A percentile compares a stretch with the other conserved stretches of the same genome.
Evolutionary conservation across 495 filamentous ascomycete species (phyloP).

Genomic region (Letharia lupina): DNA sequence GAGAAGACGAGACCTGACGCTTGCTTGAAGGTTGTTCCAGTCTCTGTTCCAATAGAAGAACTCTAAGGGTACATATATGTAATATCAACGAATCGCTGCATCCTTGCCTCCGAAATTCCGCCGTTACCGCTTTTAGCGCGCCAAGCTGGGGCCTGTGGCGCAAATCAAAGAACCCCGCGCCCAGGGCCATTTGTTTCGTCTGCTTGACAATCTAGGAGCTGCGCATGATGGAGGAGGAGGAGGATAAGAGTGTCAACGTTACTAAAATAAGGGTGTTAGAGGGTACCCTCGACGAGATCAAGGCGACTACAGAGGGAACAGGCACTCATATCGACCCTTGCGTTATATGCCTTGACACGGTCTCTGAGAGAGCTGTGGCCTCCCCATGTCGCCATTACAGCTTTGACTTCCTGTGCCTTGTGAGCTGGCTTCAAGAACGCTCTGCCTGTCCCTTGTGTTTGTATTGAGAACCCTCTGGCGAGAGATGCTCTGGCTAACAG

Average conservation of each 20-base stretch:
- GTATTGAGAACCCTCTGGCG: conserved; percentile 17
- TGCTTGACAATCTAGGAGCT: neutral
- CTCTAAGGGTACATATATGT: too few relatives aligned
- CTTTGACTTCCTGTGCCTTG: conserved; percentile 78
- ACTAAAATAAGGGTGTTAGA: conserved; percentile 8
- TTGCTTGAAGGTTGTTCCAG: too few relatives aligned
- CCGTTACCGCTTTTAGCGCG: neutral
- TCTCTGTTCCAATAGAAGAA: too few relatives aligned
- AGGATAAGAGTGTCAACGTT: neutral
- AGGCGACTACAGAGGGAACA: neutral
- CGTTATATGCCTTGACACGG: conserved; percentile 61
- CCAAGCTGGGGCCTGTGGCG: neutral
- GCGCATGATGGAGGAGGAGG: conserved; percentile 18
- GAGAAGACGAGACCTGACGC: too few relatives aligned
- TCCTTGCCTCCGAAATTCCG: too few relatives aligned
- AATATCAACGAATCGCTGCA: too few relatives aligned
- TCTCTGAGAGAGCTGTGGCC: conserved; percentile 63
- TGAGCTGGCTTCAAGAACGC: conserved; percentile 72
- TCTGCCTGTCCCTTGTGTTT: conserved; percentile 68
- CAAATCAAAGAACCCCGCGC: neutral
- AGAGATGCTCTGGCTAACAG: conserved; percentile 18
- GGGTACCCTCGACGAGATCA: conserved; percentile 11
- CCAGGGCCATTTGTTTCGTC: too few relatives aligned
- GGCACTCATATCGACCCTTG: conserved; percentile 33
- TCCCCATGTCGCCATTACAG: conserved; percentile 68